phyloP scores from a whole-genome alignment of 2,329 filamentous ascomycete species.

The Falciphora oryzae region DNA sequence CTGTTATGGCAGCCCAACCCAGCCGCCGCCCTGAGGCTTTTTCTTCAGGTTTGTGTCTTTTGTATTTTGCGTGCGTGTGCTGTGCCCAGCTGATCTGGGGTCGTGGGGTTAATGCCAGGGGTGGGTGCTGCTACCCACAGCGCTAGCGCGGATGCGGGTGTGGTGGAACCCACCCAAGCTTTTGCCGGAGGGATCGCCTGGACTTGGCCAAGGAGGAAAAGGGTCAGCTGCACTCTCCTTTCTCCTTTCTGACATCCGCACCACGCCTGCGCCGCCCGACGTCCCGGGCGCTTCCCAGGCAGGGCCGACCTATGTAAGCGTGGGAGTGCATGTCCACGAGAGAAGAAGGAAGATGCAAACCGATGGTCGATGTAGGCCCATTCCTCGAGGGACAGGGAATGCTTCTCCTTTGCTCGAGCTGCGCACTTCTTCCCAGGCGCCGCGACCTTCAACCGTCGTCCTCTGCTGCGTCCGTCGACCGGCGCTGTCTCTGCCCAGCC shows the following conservation, averaged over 20 bases:
- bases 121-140: background rate
- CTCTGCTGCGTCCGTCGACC: no score
- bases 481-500: background rate
- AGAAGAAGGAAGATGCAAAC: background rate
- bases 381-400: background rate
- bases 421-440: background rate
- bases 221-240: background rate
- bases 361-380: background rate
- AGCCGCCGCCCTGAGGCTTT: background rate
- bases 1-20: background rate
- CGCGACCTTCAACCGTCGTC: no score
- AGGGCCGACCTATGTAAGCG: background rate
- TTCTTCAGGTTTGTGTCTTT: background rate
- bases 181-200: conserved; percentile 1
- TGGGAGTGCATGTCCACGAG: background rate
- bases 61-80: background rate
- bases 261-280: background rate
- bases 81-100: conserved; percentile 1
- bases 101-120: background rate
- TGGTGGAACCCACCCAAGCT: background rate
- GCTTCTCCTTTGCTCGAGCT: background rate
- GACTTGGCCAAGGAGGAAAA: background rate
- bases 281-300: background rate
- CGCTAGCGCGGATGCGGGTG: background rate
- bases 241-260: background rate